A percentile compares a stretch with the other conserved stretches of the same genome.
phyloP scores from a whole-genome alignment of 495 filamentous ascomycete species.

The Penicillium lagena region DNA sequence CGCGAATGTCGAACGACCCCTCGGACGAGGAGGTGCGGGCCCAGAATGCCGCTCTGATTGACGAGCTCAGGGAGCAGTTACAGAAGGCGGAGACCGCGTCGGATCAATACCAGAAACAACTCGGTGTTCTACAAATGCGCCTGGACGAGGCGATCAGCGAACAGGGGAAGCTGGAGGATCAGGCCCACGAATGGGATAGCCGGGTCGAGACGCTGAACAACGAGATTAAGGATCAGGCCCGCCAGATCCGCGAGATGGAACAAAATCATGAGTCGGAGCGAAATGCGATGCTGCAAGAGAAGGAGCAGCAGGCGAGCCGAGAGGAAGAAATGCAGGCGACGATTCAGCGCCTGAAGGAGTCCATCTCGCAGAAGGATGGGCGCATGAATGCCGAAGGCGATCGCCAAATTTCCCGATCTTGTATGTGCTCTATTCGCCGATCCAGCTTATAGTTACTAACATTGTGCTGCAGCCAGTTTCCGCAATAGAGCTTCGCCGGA shows the following conservation, averaged over 20 bases:
- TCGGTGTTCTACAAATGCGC: constrained; percentile 75
- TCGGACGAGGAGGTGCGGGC: constrained; percentile 56
- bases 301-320: constrained; percentile 73
- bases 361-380: constrained; percentile 63
- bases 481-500: constrained; percentile 42
- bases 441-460: too few relatives aligned
- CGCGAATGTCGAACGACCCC: constrained; percentile 50
- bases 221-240: constrained; percentile 70
- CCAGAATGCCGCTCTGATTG: constrained; percentile 71
- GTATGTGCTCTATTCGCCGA: constrained; percentile 39
- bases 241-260: constrained; percentile 83
- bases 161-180: constrained; percentile 79
- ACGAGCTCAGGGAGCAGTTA: constrained; percentile 76
- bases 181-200: constrained; percentile 73
- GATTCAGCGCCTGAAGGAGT: constrained; percentile 86
- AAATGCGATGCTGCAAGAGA: constrained; percentile 79
- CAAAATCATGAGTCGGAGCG: constrained; percentile 85
- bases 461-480: constrained; percentile 39
- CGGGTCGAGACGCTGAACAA: constrained; percentile 70
- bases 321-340: constrained; percentile 86
- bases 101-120: constrained; percentile 77
- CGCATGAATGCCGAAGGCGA: constrained; percentile 56
- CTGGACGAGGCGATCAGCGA: constrained; percentile 81
- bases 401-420: constrained; percentile 58
- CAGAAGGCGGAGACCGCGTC: constrained; percentile 72